Base-by-base conservation (phyloP, 352 stramenopile species). In the Phytophthora megakarya region DNA sequence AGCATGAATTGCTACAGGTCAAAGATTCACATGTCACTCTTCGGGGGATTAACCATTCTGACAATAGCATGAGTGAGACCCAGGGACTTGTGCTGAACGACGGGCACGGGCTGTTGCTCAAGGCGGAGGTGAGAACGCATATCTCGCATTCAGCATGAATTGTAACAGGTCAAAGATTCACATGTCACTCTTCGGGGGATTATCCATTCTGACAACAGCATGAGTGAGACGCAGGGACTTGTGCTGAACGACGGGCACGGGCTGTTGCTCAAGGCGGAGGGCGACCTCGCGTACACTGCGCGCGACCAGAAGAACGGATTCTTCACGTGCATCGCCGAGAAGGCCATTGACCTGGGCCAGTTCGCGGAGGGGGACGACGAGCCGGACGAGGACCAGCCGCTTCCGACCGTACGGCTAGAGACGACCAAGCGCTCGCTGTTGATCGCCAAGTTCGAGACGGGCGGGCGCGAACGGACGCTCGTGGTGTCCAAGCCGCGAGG, bases 181-280 rank as follows among this genome's bases (percentile, higher is more conserved):
- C 30, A 55, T 63, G 55, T 56, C 55, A 63, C 25, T 63, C 38
- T 13, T 25, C 26, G 9, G 26, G 26, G 26, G 4, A 4, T 32
- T 32, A 4, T 32, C 26, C 5, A 35, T 11, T 35, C 13, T 35
- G 30, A 35, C 13, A n/a, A n/a, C n/a, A n/a, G n/a, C 30, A 88
- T 84, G 79, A 82, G 61, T 33, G 65, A 81, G 30, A 78, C 83
- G 22, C 75, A 76, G 59, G 84, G 84, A n/a, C 44, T 91, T 30
- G 72, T 92, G 61, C 67, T 93, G 40, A 93, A 86, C 57, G 84
- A 93, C 72, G 82, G 77, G 53, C 77, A 92, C 57, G 84, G 84
- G 19, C 72, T 93, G 16, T 76, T 82, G 59, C 71, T 93, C 30
- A 77, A 86, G 60, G 84, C 81, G 16, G 68, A 87, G 38, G 84